Percentiles rank a stretch among this genome's conserved stretches.
Evolutionary conservation across 2,329 filamentous ascomycete genomes (phyloP).

Genomic region (Xylariaceae sp.): DNA sequence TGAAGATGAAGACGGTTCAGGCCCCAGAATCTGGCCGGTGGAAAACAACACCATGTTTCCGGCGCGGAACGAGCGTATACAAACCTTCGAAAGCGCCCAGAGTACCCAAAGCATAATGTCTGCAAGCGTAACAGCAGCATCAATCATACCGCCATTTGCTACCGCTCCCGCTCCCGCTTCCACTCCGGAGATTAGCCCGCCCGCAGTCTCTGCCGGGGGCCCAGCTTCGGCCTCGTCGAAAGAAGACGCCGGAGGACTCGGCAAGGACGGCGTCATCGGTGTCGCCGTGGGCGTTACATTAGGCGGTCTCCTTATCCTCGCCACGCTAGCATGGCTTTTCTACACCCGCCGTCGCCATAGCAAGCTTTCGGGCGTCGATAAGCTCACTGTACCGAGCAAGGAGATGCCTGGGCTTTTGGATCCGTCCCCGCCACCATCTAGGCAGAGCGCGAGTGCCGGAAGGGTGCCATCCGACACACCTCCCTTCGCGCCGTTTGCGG

Average conservation of each 20-base stretch:
- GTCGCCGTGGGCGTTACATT: slow-evolving; percentile 29
- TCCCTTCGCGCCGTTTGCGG: slow-evolving; percentile 33
- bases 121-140: no score
- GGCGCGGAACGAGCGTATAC: neutral
- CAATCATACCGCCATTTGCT: no score
- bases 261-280: slow-evolving; percentile 19
- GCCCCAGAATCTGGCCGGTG: neutral
- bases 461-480: slow-evolving; percentile 13
- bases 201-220: neutral
- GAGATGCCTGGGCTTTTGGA: slow-evolving; percentile 15
- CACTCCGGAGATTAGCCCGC: neutral
- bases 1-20: no score
- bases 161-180: neutral
- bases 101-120: no score
- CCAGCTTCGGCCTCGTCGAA: neutral
- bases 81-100: neutral
- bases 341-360: slow-evolving; percentile 38
- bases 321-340: slow-evolving; percentile 39
- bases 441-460: slow-evolving; percentile 17
- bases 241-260: neutral
- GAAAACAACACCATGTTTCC: neutral
- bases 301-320: slow-evolving; percentile 36
- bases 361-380: slow-evolving; percentile 24
- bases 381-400: slow-evolving; percentile 38
- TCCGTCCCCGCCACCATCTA: slow-evolving; percentile 19